Evolutionary conservation across 192 early-diverging fungal species (phyloP).

Genomic region (Kickxella alabastrina): DNA sequence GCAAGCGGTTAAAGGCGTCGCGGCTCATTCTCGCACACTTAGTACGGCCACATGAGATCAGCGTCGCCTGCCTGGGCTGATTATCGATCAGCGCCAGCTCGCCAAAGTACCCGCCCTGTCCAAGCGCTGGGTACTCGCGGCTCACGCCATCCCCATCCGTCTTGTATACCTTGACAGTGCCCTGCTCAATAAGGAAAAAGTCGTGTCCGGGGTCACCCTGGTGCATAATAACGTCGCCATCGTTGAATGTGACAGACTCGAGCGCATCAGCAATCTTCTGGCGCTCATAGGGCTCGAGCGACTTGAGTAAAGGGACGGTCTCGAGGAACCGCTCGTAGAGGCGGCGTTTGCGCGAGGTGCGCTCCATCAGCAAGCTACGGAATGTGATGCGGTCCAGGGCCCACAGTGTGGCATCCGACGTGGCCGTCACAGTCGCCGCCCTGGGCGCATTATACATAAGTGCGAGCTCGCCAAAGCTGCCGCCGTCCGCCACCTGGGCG

Average conservation of each 20-base stretch:
- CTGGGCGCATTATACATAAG: slow-evolving; percentile 99
- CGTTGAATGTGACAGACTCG: slow-evolving; percentile 85
- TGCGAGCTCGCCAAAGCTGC: slow-evolving; percentile 96
- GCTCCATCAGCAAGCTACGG: slow-evolving; percentile 96
- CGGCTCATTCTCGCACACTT: slow-evolving; percentile 96
- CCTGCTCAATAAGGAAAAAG: slow-evolving; percentile 95
- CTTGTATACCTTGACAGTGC: slow-evolving; percentile 80
- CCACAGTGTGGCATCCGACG: slow-evolving; percentile 84
- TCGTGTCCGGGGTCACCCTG: slow-evolving; percentile 93
- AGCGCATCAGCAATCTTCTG: slow-evolving; percentile 99
- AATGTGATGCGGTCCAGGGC: slow-evolving; percentile 97
- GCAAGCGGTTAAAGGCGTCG: slow-evolving; percentile 89
- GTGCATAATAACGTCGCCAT: slow-evolving; percentile 76
- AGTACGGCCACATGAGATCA: slow-evolving; percentile 77
- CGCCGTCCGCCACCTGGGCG: slow-evolving; percentile 72
- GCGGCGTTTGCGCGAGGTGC: slow-evolving; percentile 88
- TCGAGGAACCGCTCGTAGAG: slow-evolving; percentile 97
- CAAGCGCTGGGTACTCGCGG: slow-evolving; percentile 64
- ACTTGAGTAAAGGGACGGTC: slow-evolving; percentile 82
- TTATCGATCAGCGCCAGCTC: slow-evolving; percentile 95
- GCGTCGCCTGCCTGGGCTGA: slow-evolving; percentile 87
- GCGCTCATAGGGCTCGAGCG: slow-evolving; percentile 92
- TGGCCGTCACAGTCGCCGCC: slow-evolving; percentile 91
- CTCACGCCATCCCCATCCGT: slow-evolving; percentile 75
- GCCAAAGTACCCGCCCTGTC: slow-evolving; percentile 94